Evolutionary conservation across 345 rosid genomes (phyloP), one percentile per base, ranked within the genome.

Genomic region (Laguncularia racemosa): DNA sequence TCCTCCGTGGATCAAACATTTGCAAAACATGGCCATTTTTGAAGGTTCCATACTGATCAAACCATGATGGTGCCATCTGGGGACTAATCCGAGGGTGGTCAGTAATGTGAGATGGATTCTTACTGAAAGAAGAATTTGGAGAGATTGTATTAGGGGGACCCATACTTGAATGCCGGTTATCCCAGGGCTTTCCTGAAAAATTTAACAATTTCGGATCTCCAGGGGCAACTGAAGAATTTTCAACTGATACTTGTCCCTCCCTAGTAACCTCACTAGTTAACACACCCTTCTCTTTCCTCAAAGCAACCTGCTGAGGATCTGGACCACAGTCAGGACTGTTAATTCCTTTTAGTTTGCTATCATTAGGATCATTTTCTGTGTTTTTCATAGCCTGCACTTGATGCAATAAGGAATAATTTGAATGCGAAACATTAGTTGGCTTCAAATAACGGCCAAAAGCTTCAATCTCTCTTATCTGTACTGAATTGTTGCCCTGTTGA

Each of bases 31-130:
- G 78, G 72, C 83, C 93, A 68, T 84, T 82, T 79, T 71, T 88
- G 67, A 76, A 75, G 21, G 81, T 71, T 26, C 93, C 91, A 59
- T 77, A 80, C 70, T 73, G 84, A 73, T 71, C 84, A 71, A 83
- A 84, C 90, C 93, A 86, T 53, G 92, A 80, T 59, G 92, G 89
- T 28, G 83, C 92, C 85, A 81, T 79, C 72, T 73, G 91, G 56
- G 78, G 79, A 74, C 85, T 86, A 58, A 86, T 66, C 61, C 78
- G 81, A 55, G 81, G 71, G 67, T 77, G 73, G 53, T 79, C 85
- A 57, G 69, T 73, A 50, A 64, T 71, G 33, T 71, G 70, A 70
- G 62, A 74, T 56, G 67, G 21, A 62, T 59, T 58, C 68, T 67
- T 78, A 67, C 72, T 58, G 44, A 60, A 57, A 48, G 76, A 33